These are phyloP conservation scores for Raffaelea albimanens DNA, from an alignment of 2,329 filamentous ascomycete genomes.

Conservation along the genomic window DNA sequence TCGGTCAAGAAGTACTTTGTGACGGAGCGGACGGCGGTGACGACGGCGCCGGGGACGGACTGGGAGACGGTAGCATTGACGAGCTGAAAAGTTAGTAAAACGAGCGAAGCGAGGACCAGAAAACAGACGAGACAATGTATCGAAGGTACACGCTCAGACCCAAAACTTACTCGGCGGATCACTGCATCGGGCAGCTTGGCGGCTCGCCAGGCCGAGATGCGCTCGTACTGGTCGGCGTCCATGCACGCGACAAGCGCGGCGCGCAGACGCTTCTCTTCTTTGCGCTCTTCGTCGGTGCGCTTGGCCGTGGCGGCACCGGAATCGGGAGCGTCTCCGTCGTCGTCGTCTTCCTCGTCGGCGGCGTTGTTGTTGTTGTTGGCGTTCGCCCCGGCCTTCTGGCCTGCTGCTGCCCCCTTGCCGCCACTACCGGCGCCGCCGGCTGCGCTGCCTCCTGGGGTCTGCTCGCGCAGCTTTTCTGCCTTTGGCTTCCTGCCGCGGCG, in stretches of 20 bases:
- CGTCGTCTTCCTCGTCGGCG: conserved; percentile 41
- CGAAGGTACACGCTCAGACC: no score
- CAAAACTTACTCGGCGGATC: conserved; percentile 50
- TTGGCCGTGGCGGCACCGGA: conserved; percentile 20
- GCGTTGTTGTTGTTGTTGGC: conserved; percentile 23
- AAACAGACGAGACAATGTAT: background rate
- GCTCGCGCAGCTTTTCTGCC: conserved; percentile 34
- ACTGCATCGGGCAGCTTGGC: conserved; percentile 59
- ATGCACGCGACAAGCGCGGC: conserved; percentile 57
- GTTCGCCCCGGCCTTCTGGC: background rate
- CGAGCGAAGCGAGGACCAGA: background rate
- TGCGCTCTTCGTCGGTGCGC: conserved; percentile 43
- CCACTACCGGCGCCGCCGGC: conserved; percentile 21
- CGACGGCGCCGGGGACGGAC: conserved; percentile 63
- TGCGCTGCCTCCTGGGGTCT: conserved; percentile 32
- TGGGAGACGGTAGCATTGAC: conserved; percentile 76
- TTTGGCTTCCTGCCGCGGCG: conserved; percentile 55
- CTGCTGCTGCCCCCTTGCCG: conserved; percentile 15
- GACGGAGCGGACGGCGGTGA: conserved; percentile 66
- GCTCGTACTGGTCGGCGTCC: conserved; percentile 55
- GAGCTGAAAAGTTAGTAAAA: conserved; percentile 32
- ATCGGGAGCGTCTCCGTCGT: conserved; percentile 21
- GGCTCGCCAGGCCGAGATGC: conserved; percentile 63
- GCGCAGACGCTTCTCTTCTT: conserved; percentile 54
- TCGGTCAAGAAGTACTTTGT: conserved; percentile 71